Conservation (phyloP, 352 stramenopile species). For the Phytophthora fragariae region DNA sequence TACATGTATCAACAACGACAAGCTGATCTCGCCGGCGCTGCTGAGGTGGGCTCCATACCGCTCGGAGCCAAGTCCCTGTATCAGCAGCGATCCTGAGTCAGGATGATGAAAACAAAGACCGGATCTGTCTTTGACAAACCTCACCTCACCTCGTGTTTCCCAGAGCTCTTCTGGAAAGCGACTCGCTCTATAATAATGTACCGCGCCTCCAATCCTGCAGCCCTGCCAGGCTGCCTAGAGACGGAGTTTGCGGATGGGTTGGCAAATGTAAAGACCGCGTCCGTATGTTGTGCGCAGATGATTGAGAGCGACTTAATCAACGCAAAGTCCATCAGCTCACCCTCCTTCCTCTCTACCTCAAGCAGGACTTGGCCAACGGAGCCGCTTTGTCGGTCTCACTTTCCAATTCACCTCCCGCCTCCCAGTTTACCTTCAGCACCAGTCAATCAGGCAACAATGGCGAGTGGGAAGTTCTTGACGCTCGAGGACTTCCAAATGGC, state of each 20-base stretch:
- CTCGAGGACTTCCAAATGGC: constrained; percentile 25
- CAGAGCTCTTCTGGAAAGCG: background rate
- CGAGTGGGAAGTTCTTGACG: background rate
- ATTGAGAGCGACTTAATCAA: background rate
- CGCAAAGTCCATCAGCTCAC: background rate
- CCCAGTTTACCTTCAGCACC: background rate
- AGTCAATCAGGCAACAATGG: background rate
- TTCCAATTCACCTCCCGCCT: background rate
- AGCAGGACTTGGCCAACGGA: background rate
- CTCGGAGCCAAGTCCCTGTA: background rate
- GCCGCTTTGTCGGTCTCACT: background rate
- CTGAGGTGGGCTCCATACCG: background rate
- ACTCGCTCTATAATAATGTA: background rate
- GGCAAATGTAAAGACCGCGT: background rate
- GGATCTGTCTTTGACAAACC: background rate
- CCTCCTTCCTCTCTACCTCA: background rate
- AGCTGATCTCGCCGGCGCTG: background rate
- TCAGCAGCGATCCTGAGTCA: background rate
- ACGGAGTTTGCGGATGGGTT: background rate
- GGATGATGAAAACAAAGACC: background rate
- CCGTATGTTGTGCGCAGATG: background rate
- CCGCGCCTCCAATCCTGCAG: background rate
- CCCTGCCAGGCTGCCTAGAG: background rate
- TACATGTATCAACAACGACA: too few species aligned
- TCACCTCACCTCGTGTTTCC: background rate